These are phyloP conservation scores for Apostasia ramifera DNA, from an alignment of 106 monocot genomes.

Conservation along the genomic window DNA sequence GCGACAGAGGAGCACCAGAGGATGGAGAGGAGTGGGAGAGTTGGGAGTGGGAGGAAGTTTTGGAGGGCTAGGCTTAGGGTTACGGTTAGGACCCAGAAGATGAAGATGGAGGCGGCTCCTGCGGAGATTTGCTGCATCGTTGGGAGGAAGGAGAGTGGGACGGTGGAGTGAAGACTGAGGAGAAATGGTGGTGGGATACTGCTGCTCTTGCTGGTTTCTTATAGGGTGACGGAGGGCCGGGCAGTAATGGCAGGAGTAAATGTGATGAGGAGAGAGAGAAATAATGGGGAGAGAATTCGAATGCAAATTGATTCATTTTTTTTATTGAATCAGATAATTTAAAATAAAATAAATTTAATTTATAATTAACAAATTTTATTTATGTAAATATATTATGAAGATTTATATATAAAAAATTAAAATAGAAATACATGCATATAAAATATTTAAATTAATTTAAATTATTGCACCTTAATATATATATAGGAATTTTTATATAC, in stretches of 20 bases:
- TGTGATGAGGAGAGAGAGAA: neutral
- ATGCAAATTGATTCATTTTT: too few relatives aligned
- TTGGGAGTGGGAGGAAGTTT: constrained; percentile 7
- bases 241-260: neutral
- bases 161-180: neutral
- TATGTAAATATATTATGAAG: too few relatives aligned
- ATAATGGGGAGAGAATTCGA: too few relatives aligned
- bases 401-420: too few relatives aligned
- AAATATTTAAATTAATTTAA: too few relatives aligned
- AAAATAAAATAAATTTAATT: too few relatives aligned
- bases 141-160: neutral
- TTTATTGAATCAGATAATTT: too few relatives aligned
- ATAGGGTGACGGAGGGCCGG: neutral
- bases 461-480: too few relatives aligned
- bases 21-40: neutral
- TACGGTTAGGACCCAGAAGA: neutral
- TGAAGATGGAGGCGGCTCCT: neutral
- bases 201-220: neutral
- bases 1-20: constrained; percentile 8
- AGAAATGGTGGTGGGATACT: too few relatives aligned
- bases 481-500: too few relatives aligned
- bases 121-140: neutral
- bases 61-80: constrained; percentile 2
- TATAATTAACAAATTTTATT: too few relatives aligned
- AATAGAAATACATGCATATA: too few relatives aligned